Conservation (phyloP, 805 yeast genomes). For the Myxozyma neglecta region DNA sequence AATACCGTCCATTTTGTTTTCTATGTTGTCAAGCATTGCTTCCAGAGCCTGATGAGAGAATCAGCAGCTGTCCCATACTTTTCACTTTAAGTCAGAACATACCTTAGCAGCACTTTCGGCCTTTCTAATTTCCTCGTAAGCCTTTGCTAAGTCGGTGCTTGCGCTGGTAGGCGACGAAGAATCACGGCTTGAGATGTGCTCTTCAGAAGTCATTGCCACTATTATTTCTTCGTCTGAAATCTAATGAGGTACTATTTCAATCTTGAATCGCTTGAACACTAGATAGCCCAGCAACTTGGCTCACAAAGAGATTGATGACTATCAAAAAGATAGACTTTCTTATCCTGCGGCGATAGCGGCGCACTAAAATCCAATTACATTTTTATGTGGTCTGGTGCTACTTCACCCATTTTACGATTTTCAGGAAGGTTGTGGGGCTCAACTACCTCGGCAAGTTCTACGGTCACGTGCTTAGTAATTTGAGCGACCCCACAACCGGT, state of each 20-base stretch:
- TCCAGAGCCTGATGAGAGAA: slow-evolving; percentile 19
- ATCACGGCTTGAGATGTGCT: not conserved
- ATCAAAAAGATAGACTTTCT: too few species aligned
- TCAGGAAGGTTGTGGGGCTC: not conserved
- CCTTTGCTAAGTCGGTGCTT: slow-evolving; percentile 23
- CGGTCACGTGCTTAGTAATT: not conserved
- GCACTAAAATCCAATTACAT: too few species aligned
- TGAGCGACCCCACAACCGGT: not conserved
- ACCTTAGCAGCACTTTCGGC: slow-evolving; percentile 31
- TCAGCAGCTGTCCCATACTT: not conserved
- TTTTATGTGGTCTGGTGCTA: too few species aligned
- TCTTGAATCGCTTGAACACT: not conserved
- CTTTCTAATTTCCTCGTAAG: slow-evolving; percentile 29
- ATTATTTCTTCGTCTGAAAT: not conserved
- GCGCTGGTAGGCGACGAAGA: slow-evolving; percentile 1
- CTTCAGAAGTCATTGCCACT: slow-evolving; percentile 21
- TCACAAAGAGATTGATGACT: too few species aligned
- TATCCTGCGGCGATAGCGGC: too few species aligned
- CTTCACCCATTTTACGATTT: not conserved
- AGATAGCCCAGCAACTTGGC: not conserved
- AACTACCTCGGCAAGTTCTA: not conserved
- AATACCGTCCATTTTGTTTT: slow-evolving; percentile 27
- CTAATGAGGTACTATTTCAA: too few species aligned
- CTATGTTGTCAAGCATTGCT: slow-evolving; percentile 28
- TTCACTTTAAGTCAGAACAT: not conserved